phyloP scores from a whole-genome alignment of 768 basidiomycete genomes.

The Tylopilus rubrobrunneus region DNA sequence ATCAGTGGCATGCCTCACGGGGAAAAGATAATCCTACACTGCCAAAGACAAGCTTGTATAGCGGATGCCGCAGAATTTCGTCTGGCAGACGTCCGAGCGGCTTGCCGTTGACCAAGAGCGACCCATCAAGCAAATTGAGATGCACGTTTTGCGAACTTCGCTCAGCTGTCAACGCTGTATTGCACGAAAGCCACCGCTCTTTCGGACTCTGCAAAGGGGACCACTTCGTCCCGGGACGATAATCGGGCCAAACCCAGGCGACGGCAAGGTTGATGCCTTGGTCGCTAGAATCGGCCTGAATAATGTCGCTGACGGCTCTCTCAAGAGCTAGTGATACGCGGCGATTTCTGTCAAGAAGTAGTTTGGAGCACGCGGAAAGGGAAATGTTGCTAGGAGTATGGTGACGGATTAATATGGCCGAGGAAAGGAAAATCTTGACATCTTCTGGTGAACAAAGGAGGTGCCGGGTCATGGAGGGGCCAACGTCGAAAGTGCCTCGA shows the following conservation, averaged over 20 bases:
- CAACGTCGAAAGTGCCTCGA: too few relatives aligned
- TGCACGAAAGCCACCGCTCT: slow-evolving; percentile 22
- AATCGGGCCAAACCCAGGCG: slow-evolving; percentile 20
- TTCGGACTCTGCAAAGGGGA: slow-evolving; percentile 1
- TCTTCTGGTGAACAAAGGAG: too few relatives aligned
- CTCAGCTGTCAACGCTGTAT: slow-evolving; percentile 3
- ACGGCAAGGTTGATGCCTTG: slow-evolving; percentile 21
- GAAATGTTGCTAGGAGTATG: too few relatives aligned
- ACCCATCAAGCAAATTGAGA: slow-evolving; percentile 23
- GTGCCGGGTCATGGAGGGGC: too few relatives aligned
- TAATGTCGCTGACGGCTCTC: neutral
- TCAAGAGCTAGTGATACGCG: slow-evolving; percentile 28
- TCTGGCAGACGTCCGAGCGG: slow-evolving; percentile 21
- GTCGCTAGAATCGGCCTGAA: neutral
- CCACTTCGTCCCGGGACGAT: slow-evolving; percentile 25
- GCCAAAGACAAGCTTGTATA: slow-evolving; percentile 21
- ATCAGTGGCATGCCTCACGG: neutral
- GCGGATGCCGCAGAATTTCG: slow-evolving; percentile 15
- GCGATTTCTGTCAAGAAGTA: slow-evolving; percentile 28
- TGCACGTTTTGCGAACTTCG: slow-evolving; percentile 21
- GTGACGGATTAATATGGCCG: too few relatives aligned
- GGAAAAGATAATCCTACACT: slow-evolving; percentile 6
- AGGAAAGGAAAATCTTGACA: too few relatives aligned
- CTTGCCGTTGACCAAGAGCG: slow-evolving; percentile 26
- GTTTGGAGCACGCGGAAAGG: too few relatives aligned